Conservation (phyloP, 768 basidiomycete species). For the Boletus insuetus region DNA sequence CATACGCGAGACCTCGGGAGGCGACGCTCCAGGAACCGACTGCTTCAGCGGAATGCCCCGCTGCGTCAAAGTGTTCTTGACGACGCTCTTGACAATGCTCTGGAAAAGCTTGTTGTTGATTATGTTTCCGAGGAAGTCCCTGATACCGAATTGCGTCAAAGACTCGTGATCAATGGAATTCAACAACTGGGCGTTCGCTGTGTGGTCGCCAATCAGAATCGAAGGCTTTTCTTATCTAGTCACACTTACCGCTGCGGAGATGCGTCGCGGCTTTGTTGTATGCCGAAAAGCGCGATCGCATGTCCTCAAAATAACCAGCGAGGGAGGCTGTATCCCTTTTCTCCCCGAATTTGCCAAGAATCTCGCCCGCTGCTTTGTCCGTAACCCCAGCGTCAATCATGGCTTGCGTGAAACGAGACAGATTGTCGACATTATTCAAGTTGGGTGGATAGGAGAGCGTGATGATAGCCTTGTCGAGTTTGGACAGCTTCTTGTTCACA, state of each 20-base stretch:
- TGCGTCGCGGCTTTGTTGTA: neutral
- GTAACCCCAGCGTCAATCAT: neutral
- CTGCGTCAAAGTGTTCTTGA: neutral
- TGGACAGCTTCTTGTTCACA: neutral
- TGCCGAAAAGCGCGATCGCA: neutral
- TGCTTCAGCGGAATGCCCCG: neutral
- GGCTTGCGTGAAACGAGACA: neutral
- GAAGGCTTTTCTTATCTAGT: neutral
- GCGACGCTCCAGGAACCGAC: neutral
- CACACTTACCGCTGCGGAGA: neutral
- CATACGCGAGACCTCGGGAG: neutral
- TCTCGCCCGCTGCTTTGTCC: neutral
- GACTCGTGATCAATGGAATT: neutral
- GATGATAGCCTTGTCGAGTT: neutral
- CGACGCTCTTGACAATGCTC: neutral
- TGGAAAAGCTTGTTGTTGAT: neutral
- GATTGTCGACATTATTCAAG: neutral
- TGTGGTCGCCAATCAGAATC: neutral
- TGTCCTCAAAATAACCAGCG: too few species aligned
- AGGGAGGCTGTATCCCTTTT: accelerated
- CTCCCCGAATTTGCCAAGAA: neutral
- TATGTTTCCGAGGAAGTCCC: neutral
- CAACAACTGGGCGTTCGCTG: neutral
- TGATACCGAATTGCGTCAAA: neutral
- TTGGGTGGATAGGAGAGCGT: neutral